Evolutionary conservation across 805 yeast species (phyloP).

Genomic region (Kregervanrija delftensis): DNA sequence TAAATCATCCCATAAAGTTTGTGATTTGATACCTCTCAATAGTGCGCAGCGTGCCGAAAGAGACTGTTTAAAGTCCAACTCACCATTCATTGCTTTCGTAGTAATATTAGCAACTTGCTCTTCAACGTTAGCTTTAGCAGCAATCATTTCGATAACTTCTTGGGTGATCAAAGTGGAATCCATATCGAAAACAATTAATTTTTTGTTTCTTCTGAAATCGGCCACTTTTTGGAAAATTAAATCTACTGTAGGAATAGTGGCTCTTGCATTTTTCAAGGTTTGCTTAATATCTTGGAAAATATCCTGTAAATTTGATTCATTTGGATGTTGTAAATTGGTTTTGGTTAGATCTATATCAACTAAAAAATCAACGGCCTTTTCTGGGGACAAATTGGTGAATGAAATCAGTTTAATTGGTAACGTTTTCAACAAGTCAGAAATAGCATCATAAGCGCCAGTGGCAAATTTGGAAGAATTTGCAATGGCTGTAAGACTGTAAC

Average conservation of each 20-base stretch:
- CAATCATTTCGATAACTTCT: constrained; percentile 94
- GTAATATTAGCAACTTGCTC: constrained; percentile 83
- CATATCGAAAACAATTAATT: constrained; percentile 89
- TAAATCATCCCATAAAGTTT: constrained; percentile 70
- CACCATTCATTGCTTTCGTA: constrained; percentile 94
- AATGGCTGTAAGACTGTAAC: constrained; percentile 26
- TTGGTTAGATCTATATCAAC: constrained; percentile 19
- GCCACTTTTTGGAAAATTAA: constrained; percentile 34
- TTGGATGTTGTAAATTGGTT: constrained; percentile 2
- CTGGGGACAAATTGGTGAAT: constrained; percentile 24
- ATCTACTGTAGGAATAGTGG: constrained; percentile 30
- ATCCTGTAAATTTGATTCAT: constrained; percentile 12
- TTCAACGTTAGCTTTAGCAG: constrained; percentile 89
- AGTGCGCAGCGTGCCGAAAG: constrained; percentile 66
- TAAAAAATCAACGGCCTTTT: constrained; percentile 34
- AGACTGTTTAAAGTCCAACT: constrained; percentile 82
- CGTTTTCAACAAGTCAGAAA: constrained; percentile 21
- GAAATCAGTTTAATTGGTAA: constrained; percentile 27
- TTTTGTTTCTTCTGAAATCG: constrained; percentile 31
- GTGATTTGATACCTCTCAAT: constrained; percentile 74
- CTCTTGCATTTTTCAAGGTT: constrained; percentile 14
- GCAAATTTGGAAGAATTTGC: constrained; percentile 18
- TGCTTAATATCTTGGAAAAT: constrained; percentile 10
- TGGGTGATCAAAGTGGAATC: constrained; percentile 94
- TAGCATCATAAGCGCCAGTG: constrained; percentile 13